These are phyloP conservation scores for Durotheca rogersii DNA, from an alignment of 495 filamentous ascomycete species.

Conservation along the genomic window DNA sequence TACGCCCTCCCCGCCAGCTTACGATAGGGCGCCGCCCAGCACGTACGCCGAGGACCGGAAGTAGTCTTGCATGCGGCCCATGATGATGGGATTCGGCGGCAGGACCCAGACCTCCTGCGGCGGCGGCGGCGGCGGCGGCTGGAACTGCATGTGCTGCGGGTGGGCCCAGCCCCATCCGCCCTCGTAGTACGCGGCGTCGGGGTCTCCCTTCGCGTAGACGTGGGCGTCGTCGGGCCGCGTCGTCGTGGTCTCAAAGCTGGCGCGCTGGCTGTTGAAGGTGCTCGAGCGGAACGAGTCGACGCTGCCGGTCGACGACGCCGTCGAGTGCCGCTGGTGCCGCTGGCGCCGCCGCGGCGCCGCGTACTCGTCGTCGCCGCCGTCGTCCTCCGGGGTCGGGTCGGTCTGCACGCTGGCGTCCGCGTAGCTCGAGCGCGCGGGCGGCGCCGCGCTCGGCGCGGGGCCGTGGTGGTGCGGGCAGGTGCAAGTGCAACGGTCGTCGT, in stretches of 20 bases:
- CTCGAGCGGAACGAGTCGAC: constrained; percentile 10
- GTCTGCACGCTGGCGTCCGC: constrained; percentile 31
- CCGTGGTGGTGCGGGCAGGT: background rate
- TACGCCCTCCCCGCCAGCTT: background rate
- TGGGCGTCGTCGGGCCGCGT: constrained; percentile 30
- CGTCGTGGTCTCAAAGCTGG: constrained; percentile 25
- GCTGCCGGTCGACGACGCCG: constrained; percentile 13
- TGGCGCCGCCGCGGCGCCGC: background rate
- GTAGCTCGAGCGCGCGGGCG: constrained; percentile 14
- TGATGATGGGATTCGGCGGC: constrained; percentile 22
- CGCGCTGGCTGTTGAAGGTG: constrained; percentile 20
- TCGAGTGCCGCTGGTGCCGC: constrained; percentile 21
- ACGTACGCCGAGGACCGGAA: constrained; percentile 32
- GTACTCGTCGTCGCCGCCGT: constrained; percentile 7
- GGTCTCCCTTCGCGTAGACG: constrained; percentile 1
- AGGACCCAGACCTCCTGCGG: constrained; percentile 6
- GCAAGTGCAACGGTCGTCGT: constrained; percentile 2
- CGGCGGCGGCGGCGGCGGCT: background rate
- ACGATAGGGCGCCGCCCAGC: constrained; percentile 24
- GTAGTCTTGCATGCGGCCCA: constrained; percentile 38
- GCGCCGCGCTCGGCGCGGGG: background rate
- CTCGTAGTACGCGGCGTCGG: background rate
- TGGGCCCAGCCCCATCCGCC: background rate
- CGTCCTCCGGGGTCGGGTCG: constrained; percentile 12
- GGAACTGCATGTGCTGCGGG: constrained; percentile 4